phyloP scores from a whole-genome alignment of 208 protist species.

The Leptomonas seymouri region DNA sequence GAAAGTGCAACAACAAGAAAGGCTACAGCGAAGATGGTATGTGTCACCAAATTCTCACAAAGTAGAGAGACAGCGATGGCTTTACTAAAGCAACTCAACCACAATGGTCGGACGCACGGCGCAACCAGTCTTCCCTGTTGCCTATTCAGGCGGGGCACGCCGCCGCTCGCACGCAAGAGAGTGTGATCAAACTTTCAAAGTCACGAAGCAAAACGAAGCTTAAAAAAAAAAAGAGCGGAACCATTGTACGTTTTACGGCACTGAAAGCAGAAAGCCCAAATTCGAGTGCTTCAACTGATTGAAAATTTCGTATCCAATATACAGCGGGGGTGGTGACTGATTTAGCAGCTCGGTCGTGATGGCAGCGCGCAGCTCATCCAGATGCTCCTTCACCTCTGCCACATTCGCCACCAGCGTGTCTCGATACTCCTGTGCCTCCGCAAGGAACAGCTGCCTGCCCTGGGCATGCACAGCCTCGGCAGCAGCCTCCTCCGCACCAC shows the following conservation, averaged over 20 bases:
- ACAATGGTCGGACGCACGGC: no score
- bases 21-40: neutral
- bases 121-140: no score
- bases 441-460: neutral
- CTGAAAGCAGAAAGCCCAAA: slow-evolving; percentile 22
- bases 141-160: no score
- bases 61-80: no score
- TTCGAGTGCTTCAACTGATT: slow-evolving; percentile 25
- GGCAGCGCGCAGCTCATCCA: slow-evolving; percentile 2
- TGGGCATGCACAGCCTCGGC: neutral
- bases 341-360: neutral
- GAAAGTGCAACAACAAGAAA: slow-evolving; percentile 9
- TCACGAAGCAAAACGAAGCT: neutral
- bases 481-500: neutral
- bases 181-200: no score
- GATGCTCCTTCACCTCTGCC: neutral
- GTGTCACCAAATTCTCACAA: no score
- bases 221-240: neutral
- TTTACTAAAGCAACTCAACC: no score
- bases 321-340: slow-evolving; percentile 48
- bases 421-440: neutral
- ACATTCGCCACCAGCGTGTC: neutral
- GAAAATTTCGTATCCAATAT: slow-evolving; percentile 35
- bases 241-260: neutral
- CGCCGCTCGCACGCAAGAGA: no score